A percentile compares a stretch with the other conserved stretches of the same genome.
These are phyloP conservation scores for Epithemia pelagica DNA, from an alignment of 108 stramenopile species.

Conservation along the genomic window DNA sequence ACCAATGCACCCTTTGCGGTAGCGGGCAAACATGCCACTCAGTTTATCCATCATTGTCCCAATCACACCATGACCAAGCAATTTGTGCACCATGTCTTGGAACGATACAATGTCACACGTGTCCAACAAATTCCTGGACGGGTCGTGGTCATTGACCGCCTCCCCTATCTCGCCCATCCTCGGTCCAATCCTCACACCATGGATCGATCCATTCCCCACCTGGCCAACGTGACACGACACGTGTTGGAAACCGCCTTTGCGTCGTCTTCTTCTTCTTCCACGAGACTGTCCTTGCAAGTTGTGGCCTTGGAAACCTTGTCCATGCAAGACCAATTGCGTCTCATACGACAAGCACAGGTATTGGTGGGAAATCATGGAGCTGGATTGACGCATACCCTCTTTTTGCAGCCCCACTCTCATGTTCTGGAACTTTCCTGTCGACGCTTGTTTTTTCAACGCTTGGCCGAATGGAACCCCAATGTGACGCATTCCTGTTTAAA, in stretches of 20 bases:
- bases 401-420: background rate
- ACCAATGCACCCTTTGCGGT: conserved; percentile 11
- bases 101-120: conserved; percentile 11
- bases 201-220: background rate
- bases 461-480: background rate
- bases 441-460: background rate
- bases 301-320: conserved; percentile 21
- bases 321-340: conserved; percentile 19
- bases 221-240: background rate
- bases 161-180: conserved; percentile 36
- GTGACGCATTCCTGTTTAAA: background rate
- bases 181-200: conserved; percentile 12
- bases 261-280: background rate
- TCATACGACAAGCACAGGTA: conserved; percentile 20
- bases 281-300: conserved; percentile 15
- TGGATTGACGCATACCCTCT: conserved; percentile 1
- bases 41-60: conserved; percentile 11
- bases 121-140: conserved; percentile 12
- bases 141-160: conserved; percentile 33
- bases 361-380: conserved; percentile 31
- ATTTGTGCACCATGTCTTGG: conserved; percentile 27
- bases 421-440: background rate
- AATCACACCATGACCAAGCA: background rate
- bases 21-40: background rate
- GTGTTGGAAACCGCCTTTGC: background rate